Conservation (phyloP, 306 rosid species). For the Biancaea sappan region DNA sequence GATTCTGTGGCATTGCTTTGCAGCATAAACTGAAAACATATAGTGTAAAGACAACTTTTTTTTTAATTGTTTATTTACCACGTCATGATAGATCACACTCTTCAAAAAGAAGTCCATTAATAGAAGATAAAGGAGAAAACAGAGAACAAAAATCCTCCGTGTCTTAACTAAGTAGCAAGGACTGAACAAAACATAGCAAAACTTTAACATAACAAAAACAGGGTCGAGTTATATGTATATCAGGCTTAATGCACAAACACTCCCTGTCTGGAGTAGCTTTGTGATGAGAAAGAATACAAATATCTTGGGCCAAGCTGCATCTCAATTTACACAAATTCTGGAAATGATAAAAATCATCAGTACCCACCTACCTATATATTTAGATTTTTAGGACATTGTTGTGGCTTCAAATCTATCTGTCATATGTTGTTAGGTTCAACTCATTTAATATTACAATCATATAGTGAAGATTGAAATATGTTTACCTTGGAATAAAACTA, state of each 20-base stretch:
- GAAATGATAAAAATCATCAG: not conserved
- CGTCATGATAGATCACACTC: not conserved
- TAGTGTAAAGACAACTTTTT: slow-evolving; percentile 1
- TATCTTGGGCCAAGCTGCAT: not conserved
- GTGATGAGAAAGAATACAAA: not conserved
- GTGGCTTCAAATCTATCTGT: slow-evolving; percentile 16
- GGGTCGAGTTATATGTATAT: not conserved
- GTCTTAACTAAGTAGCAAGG: not conserved
- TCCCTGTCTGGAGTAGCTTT: not conserved
- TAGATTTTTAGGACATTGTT: not conserved
- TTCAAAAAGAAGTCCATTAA: not conserved
- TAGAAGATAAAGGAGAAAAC: not conserved
- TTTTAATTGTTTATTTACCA: slow-evolving; percentile 5
- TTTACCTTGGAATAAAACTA: not conserved
- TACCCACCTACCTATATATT: not conserved
- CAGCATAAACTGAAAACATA: not conserved
- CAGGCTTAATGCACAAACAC: slow-evolving; percentile 6
- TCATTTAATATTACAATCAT: slow-evolving; percentile 18
- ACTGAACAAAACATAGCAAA: not conserved
- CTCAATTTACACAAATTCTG: not conserved
- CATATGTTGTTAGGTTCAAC: slow-evolving; percentile 2
- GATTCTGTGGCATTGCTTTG: not conserved
- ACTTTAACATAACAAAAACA: not conserved
- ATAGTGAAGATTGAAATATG: not conserved
- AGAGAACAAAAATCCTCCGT: not conserved